Evolutionary conservation across 306 rosid species (phyloP).

Genomic region (Fragaria vesca): DNA sequence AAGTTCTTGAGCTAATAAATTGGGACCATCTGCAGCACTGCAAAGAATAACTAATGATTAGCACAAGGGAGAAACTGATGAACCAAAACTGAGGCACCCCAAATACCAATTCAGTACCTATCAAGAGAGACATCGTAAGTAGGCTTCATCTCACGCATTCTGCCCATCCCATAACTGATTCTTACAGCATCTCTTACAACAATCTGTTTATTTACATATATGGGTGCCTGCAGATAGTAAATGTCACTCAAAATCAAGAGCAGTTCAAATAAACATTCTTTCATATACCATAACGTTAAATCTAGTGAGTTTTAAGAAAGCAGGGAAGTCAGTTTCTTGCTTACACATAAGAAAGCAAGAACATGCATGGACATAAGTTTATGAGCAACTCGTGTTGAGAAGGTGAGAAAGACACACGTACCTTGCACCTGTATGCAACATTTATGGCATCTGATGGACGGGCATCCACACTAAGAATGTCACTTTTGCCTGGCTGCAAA

Average conservation of each 20-base stretch:
- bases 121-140: constrained; percentile 82
- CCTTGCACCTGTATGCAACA: constrained; percentile 89
- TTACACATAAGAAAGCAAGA: not conserved
- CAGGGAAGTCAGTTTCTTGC: not conserved
- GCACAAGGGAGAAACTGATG: constrained; percentile 8
- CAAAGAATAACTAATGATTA: constrained; percentile 23
- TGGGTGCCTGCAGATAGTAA: constrained; percentile 79
- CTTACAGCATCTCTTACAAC: constrained; percentile 76
- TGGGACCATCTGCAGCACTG: constrained; percentile 88
- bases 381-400: constrained; percentile 9
- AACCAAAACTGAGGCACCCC: constrained; percentile 9
- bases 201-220: constrained; percentile 82
- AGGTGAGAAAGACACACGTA: constrained; percentile 26
- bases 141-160: constrained; percentile 52
- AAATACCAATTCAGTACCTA: constrained; percentile 54
- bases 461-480: constrained; percentile 70
- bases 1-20: constrained; percentile 67
- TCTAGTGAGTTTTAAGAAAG: constrained; percentile 1
- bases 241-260: constrained; percentile 25
- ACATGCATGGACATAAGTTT: not conserved
- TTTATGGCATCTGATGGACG: constrained; percentile 97
- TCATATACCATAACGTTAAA: constrained; percentile 4
- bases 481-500: constrained; percentile 81
- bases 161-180: constrained; percentile 70
- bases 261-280: constrained; percentile 9